Evolutionary conservation across 257 asterid species (phyloP), one percentile per base, ranked within the genome.

Genomic region (Leptodermis oblonga): DNA sequence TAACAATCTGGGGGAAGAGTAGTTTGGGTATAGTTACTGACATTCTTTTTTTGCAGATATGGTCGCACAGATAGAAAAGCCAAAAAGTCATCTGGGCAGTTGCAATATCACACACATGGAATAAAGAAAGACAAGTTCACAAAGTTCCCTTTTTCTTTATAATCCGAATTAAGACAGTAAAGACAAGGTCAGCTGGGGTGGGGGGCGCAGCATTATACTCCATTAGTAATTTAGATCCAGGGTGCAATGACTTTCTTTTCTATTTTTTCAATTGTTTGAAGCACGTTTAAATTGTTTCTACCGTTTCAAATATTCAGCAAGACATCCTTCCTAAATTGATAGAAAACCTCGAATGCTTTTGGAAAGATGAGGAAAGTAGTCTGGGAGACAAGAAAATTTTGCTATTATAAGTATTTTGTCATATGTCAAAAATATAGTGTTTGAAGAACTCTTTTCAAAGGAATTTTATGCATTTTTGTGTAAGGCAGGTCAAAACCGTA

Each of bases 251-350:
- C 17, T 58, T 7, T 20, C 25, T 42, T 41, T 41, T 30, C 58
- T 12, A 1, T 45, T 28, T 34, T 20, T 34, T 26, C 30, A 37
- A 68, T 4, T 33, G 54, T 26, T 15, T 22, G 49, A 55, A 58
- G 34, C 42, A 58, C 64, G 45, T 65, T 33, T 11, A 5, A 75
- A 52, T 37, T 55, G 52, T n/a, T 54, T 30, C 46, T 34, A n/a
- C 41, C 45, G 4, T 56, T 69, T 30, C 49, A 30, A 69, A 18
- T 39, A 12, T 41, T 56, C 5, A 42, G 26, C 26, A 61, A 54
- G 39, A 28, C 56, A 56, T 17, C 9, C 23, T 41, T 30, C 43
- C 31, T 7, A 33, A 12, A 59, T 59, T 1, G 43, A 31, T 33
- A 30, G 65, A 13, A 59, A 59, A n/a, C n/a, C n/a, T n/a, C n/a